phyloP scores from a whole-genome alignment of 1,139 yeast species.

The Suhomyces anneliseae region DNA sequence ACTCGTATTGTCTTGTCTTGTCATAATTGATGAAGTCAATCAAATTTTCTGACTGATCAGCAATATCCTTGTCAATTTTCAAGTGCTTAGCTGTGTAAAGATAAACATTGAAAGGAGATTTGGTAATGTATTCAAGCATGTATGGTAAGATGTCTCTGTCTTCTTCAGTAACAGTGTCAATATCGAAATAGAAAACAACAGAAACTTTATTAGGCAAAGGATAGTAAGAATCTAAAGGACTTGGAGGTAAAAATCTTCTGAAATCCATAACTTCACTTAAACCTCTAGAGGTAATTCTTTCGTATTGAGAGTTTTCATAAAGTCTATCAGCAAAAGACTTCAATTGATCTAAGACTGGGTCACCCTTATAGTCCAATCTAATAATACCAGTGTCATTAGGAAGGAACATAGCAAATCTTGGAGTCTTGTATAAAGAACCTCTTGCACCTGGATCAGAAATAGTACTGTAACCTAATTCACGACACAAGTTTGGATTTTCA shows the following conservation, averaged over 20 bases:
- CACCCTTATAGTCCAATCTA: constrained; percentile 37
- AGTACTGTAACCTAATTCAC: constrained; percentile 42
- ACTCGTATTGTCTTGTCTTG: constrained; percentile 27
- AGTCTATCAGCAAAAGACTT: constrained; percentile 35
- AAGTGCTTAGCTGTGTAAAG: constrained; percentile 53
- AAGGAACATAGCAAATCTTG: constrained; percentile 39
- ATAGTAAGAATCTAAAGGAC: constrained; percentile 35
- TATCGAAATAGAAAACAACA: constrained; percentile 57
- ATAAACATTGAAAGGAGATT: constrained; percentile 54
- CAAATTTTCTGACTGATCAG: constrained; percentile 44
- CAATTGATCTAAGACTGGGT: constrained; percentile 25
- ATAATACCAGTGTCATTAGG: constrained; percentile 39
- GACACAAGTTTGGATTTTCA: constrained; percentile 50
- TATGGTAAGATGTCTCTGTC: constrained; percentile 62
- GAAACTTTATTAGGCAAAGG: constrained; percentile 47
- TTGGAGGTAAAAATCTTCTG: constrained; percentile 31
- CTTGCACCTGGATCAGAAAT: constrained; percentile 8
- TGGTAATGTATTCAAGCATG: constrained; percentile 56
- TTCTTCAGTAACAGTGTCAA: constrained; percentile 51
- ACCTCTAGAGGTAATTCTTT: constrained; percentile 38
- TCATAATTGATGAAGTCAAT: constrained; percentile 45
- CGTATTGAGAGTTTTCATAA: constrained; percentile 38
- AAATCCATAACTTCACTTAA: constrained; percentile 44
- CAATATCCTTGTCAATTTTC: constrained; percentile 39
- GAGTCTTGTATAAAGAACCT: constrained; percentile 13